Evolutionary conservation across 306 rosid species (phyloP), one percentile per base, ranked within the genome.

Genomic region (Gastrolobium villosum): DNA sequence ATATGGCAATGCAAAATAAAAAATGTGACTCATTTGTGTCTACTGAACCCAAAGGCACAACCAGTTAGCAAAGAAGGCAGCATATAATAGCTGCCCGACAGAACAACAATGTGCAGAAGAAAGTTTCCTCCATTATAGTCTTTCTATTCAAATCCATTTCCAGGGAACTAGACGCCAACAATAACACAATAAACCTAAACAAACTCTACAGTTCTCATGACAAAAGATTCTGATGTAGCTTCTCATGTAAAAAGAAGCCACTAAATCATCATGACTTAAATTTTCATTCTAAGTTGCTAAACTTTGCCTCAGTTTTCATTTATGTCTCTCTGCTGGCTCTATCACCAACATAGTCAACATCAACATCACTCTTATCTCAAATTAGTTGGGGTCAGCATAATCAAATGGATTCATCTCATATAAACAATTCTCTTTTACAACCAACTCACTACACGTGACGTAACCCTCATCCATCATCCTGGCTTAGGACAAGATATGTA

Each of bases 121-220:
- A 65, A 48, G 45, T 10, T 57, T 20, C 37, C 3, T n/a, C 45
- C n/a, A 37, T 15, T 36, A 9, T 28, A 60, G 65, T 60, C 31
- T 60, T 70, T 28, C 77, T 7, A 2, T 28, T 49, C 55, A 46
- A 35, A 45, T 46, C 10, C 61, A 44, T 49, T 10, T 43, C 48
- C 44, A 3, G 56, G 34, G 39, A 70, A 39, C 65, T 61, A 31
- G 78, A 70, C 70, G 56, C 72, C 36, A 31, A 40, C 72, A 4
- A 43, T 10, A 49, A 20, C 44, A 44, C 41, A 15, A 59, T 7
- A 72, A 20, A n/a, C 8, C 32, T 5, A 50, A 14, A 13, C 11
- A 48, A 46, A 59, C 13, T 43, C 55, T 10, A 34, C 3, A 52
- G 3, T 52, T n/a, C 62, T 26, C 71, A 11, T 10, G 62, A 4